Base-by-base conservation (phyloP, 2,329 filamentous ascomycete species). In the Colletotrichum echinochloae region DNA sequence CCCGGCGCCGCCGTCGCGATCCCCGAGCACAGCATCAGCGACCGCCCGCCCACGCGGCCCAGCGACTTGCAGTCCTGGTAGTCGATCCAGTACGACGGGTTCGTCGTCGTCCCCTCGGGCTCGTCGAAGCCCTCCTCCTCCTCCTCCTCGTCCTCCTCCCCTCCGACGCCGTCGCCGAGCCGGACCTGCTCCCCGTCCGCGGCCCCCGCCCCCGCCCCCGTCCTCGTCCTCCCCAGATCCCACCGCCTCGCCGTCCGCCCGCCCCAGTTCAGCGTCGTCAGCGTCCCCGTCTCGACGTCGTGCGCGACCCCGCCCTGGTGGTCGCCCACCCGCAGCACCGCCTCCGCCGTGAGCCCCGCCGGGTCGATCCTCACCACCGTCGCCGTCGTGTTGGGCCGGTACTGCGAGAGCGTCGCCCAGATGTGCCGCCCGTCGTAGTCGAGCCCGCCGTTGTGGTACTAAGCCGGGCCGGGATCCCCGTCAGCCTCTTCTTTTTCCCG, bases 1-100 rank as follows among this genome's bases (percentile, higher is more conserved):
- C 70, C 76, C 16, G 71, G 65, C 23, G 70, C 69, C 16, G 84
- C 67, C 5, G 77, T 80, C 5, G 83, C 80, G 9, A 86, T 81
- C 1, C 85, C 84, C 0, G 82, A 82, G 72, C 84, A 86, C 18
- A 86, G 78, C 83, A 85, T 85, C 12, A 86, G 75, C 18, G 80
- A 78, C 46, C 79, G 78, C n/a, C 70, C 74, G n/a, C 73, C 73
- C 57, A 83, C 83, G 7, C 76, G 70, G 5, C 84, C 85, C 0
- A 86, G 77, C 75, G 82, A 86, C 73, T 86, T 86, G 77, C 84
- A 86, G 78, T 86, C 85, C 75, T 87, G 84, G 73, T 86, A 86
- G 70, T 86, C 85, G 65, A 83, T 75, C 74, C 81, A 86, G 73
- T 83, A 80, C 44, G 77, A 81, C 0, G 83, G 83, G 60, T 86